These are phyloP conservation scores for Epichloe sibirici DNA, from an alignment of 2,329 filamentous ascomycete species.

Conservation along the genomic window DNA sequence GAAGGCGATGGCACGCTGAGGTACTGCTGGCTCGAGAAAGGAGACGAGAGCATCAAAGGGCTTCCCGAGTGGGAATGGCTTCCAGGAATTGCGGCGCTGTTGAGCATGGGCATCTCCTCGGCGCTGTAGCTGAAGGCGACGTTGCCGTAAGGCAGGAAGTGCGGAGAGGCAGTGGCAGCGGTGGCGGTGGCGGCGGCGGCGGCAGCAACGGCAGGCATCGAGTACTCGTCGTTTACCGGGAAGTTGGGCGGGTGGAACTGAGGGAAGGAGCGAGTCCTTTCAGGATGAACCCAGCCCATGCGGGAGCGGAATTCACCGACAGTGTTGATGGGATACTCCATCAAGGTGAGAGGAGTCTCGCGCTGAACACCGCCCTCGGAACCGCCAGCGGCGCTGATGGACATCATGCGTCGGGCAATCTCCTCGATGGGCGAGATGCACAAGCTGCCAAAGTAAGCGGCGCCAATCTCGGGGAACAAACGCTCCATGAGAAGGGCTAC, in stretches of 20 bases:
- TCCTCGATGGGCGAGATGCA: constrained; percentile 74
- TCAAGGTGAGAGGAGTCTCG: constrained; percentile 47
- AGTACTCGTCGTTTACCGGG: constrained; percentile 32
- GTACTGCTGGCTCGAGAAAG: constrained; percentile 43
- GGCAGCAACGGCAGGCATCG: constrained; percentile 16
- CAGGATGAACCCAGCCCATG: constrained; percentile 54
- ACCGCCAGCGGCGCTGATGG: constrained; percentile 49
- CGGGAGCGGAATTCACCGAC: constrained; percentile 56
- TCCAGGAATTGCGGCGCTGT: constrained; percentile 30
- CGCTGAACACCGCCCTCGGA: constrained; percentile 42
- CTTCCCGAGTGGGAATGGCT: constrained; percentile 36
- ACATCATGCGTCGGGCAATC: constrained; percentile 64
- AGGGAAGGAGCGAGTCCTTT: constrained; percentile 47
- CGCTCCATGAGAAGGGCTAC: constrained; percentile 79
- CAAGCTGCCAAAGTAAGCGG: constrained; percentile 75
- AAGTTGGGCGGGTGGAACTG: constrained; percentile 47
- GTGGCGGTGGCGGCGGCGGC: no score
- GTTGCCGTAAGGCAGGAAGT: constrained; percentile 43
- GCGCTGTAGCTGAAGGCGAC: constrained; percentile 52
- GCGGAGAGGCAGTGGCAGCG: constrained; percentile 14
- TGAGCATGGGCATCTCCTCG: constrained; percentile 46
- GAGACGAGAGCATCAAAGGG: constrained; percentile 44
- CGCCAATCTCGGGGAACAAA: constrained; percentile 81
- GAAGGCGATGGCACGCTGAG: constrained; percentile 51
- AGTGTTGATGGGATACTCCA: constrained; percentile 61